Base-by-base conservation (phyloP, 2,329 filamentous ascomycete species). In the Ophiostoma fasciatum region DNA sequence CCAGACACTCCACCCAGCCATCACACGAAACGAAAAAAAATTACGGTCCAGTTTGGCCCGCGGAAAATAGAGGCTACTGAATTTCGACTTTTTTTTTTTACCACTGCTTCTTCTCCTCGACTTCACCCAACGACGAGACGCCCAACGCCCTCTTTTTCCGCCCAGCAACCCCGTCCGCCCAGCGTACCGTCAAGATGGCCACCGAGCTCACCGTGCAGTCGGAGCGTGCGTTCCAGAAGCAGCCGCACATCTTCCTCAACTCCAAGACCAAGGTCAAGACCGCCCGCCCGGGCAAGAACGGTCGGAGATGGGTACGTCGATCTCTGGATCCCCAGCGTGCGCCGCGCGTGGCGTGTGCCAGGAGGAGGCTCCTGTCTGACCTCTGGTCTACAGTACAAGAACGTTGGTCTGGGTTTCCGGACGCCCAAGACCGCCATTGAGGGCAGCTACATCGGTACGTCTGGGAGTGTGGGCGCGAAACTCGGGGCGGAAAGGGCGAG, bases 221-320 rank as follows among this genome's bases (percentile, higher is more conserved):
- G 64, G 90, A 98, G 81, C 88, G 90, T 74, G 90, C 90, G 76
- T 98, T 82, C 83, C 90, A 96, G 71, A 98, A 98, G 81, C 88
- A 98, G 78, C 90, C 90, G 66, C 90, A 98, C 71, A 94, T 98
- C 76, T 98, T 96, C 83, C 78, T 82, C 60, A 94, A 96, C 80
- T 74, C 80, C 62, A 98, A 98, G 81, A 70, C 72, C 64, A 84
- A 85, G 74, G 68, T 77, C 61, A 79, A 82, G 68, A 83, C 81
- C 63, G 70, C 71, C 65, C 79, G 78, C 63, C 80, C 80, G 56
- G 85, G 85, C 64, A 92, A 93, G 78, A 81, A 76, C 64, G 84
- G 83, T 57, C 81, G 83, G 68, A 79, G 87, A 87, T 69, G 64
- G 51, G 45, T 47, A 43, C 18, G 45, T 41, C 21, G 29, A 21